Percentiles rank a stretch among this genome's conserved stretches.
phyloP scores from a whole-genome alignment of 805 yeast genomes.

The Candida sithepensis region DNA sequence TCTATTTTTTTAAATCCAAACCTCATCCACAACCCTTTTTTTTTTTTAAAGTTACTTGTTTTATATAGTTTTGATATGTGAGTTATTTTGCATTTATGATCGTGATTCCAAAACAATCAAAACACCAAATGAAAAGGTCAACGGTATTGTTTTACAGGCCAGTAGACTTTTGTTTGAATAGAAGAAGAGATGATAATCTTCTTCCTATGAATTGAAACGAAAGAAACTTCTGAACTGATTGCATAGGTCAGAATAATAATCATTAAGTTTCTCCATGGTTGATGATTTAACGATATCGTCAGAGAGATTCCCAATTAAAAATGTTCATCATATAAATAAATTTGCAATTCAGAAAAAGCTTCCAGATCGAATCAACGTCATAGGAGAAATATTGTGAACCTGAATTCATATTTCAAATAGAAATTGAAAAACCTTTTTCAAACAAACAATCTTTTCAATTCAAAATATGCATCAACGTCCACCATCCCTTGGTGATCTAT shows the following conservation, averaged over 20 bases:
- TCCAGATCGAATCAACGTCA: too few species aligned
- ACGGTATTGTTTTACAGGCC: too few species aligned
- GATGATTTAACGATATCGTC: constrained; percentile 24
- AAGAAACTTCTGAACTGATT: not conserved
- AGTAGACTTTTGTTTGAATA: too few species aligned
- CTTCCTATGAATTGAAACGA: too few species aligned
- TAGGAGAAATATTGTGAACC: not conserved
- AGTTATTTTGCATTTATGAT: too few species aligned
- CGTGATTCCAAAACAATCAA: not conserved
- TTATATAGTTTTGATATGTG: not conserved
- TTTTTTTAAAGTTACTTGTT: not conserved
- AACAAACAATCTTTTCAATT: not conserved
- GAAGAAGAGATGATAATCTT: too few species aligned
- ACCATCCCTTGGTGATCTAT: not conserved
- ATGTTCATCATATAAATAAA: constrained; percentile 22
- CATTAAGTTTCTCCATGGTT: constrained; percentile 26
- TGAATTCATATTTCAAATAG: not conserved
- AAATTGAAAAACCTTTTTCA: constrained; percentile 4
- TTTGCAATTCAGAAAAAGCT: not conserved
- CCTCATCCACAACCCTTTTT: not conserved
- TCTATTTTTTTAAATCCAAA: not conserved
- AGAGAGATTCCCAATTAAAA: constrained; percentile 34
- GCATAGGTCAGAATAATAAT: constrained; percentile 16
- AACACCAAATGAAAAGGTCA: not conserved
- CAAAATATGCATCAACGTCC: not conserved